Evolutionary conservation across 2,329 filamentous ascomycete species (phyloP).

Genomic region (Colletotrichum orchidophilum): DNA sequence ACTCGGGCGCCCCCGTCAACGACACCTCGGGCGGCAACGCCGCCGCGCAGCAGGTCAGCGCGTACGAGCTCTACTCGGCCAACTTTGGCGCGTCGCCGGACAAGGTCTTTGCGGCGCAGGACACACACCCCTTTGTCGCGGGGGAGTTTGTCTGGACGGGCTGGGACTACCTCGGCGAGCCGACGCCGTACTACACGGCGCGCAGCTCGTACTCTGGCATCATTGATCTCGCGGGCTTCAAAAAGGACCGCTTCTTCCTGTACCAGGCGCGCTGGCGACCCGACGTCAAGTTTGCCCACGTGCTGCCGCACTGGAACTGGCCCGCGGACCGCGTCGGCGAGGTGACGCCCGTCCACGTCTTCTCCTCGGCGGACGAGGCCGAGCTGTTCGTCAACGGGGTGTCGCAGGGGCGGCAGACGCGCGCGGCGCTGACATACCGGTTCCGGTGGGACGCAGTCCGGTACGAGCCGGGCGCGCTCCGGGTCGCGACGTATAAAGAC

Average conservation of each 20-base stretch:
- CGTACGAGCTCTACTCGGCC: slow-evolving; percentile 62
- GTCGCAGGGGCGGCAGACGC: slow-evolving; percentile 52
- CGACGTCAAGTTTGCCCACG: slow-evolving; percentile 57
- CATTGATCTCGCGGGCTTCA: slow-evolving; percentile 65
- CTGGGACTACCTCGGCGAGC: slow-evolving; percentile 61
- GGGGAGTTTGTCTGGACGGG: slow-evolving; percentile 65
- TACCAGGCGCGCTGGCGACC: slow-evolving; percentile 65
- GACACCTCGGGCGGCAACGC: slow-evolving; percentile 51
- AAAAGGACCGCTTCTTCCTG: slow-evolving; percentile 64
- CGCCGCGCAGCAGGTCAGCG: slow-evolving; percentile 49
- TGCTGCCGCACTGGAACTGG: slow-evolving; percentile 67
- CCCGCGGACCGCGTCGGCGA: slow-evolving; percentile 53
- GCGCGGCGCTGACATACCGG: slow-evolving; percentile 51
- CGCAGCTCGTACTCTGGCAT: slow-evolving; percentile 66
- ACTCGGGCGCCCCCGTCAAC: slow-evolving; percentile 48
- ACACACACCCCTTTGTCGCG: slow-evolving; percentile 57
- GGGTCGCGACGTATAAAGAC: slow-evolving; percentile 57
- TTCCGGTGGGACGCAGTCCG: slow-evolving; percentile 62
- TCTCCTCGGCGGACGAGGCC: slow-evolving; percentile 60
- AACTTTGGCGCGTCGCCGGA: slow-evolving; percentile 59
- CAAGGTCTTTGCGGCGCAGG: slow-evolving; percentile 61
- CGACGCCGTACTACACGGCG: slow-evolving; percentile 56
- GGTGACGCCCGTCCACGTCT: slow-evolving; percentile 64
- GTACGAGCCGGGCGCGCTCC: slow-evolving; percentile 58
- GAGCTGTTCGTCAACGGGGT: slow-evolving; percentile 63